Conservation (phyloP, 73 alveolate genomes). For the Paraurostyla sp. region DNA sequence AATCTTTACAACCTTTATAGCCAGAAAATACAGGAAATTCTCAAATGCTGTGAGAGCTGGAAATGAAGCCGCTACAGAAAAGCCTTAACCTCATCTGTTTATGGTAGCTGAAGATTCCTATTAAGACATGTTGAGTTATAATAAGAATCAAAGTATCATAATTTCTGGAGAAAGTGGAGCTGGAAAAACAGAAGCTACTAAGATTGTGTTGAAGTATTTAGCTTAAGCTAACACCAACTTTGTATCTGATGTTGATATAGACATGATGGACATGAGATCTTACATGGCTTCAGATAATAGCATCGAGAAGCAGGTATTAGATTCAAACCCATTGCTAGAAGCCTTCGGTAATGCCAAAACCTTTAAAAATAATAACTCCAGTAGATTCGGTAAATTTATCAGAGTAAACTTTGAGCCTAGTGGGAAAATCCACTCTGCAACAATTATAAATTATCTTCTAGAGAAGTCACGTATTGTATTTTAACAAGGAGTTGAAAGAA, state of each 20-base stretch:
- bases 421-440: constrained; percentile 92
- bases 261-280: constrained; percentile 63
- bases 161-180: constrained; percentile 99
- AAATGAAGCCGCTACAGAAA: constrained; percentile 54
- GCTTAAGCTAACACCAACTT: constrained; percentile 80
- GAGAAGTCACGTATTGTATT: constrained; percentile 93
- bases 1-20: constrained; percentile 80
- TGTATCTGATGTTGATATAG: constrained; percentile 29
- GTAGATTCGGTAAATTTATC: constrained; percentile 99
- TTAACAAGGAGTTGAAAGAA: constrained; percentile 88
- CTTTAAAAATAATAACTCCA: constrained; percentile 88
- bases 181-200: constrained; percentile 98
- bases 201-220: constrained; percentile 89
- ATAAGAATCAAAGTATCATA: constrained; percentile 90
- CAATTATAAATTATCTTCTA: constrained; percentile 90
- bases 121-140: constrained; percentile 84
- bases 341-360: constrained; percentile 99
- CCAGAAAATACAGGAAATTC: constrained; percentile 81
- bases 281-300: constrained; percentile 73
- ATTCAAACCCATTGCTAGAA: constrained; percentile 98
- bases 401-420: constrained; percentile 91
- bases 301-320: constrained; percentile 94
- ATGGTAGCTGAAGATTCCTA: constrained; percentile 94
- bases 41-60: constrained; percentile 65
- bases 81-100: constrained; percentile 94